phyloP scores from a whole-genome alignment of 1,284 basidiomycete genomes.

The Boletellus deceptivus region DNA sequence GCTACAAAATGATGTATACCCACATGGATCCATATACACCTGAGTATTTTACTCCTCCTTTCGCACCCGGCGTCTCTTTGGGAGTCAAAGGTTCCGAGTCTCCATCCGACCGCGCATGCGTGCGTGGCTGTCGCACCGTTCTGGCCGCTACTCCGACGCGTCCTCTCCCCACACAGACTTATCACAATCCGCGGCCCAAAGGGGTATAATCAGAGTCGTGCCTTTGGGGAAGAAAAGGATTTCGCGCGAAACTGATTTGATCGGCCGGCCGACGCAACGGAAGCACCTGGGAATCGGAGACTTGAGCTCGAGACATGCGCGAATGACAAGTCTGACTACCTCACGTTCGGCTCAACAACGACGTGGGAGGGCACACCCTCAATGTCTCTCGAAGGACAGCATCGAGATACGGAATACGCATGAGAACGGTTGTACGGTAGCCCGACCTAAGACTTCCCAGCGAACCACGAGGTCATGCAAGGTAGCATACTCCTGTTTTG shows the following conservation, averaged over 20 bases:
- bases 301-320: not conserved
- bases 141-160: conserved; percentile 39
- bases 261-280: conserved; percentile 28
- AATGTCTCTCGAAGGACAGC: conserved; percentile 41
- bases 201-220: conserved; percentile 39
- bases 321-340: not conserved
- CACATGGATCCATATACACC: conserved; percentile 32
- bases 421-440: conserved; percentile 37
- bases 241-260: conserved; percentile 26
- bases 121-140: conserved; percentile 29
- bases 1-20: conserved; percentile 3
- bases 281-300: conserved; percentile 18
- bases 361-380: conserved; percentile 36
- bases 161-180: conserved; percentile 37
- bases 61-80: conserved; percentile 15
- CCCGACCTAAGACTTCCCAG: conserved; percentile 26
- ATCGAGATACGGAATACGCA: conserved; percentile 38
- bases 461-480: conserved; percentile 18
- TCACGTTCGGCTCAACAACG: conserved; percentile 27
- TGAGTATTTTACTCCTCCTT: conserved; percentile 30
- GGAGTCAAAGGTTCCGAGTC: not conserved
- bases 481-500: conserved; percentile 19
- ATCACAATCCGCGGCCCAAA: conserved; percentile 40
- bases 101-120: conserved; percentile 10
- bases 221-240: conserved; percentile 32